phyloP scores from a whole-genome alignment of 768 basidiomycete genomes.

The Boletus pseudo-olivaceus region DNA sequence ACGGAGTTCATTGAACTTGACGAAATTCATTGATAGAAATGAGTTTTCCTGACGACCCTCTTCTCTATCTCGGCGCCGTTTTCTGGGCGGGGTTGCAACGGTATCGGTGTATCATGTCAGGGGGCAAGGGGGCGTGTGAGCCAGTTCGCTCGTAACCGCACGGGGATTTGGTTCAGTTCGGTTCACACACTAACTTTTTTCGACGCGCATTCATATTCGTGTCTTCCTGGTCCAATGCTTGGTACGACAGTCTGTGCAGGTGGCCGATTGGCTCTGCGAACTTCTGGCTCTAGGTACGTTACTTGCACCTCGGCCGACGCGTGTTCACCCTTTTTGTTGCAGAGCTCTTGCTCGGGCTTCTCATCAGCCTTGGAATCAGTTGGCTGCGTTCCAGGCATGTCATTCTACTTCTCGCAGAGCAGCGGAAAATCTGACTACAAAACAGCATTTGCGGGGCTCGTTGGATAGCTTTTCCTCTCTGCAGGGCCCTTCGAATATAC shows the following conservation, averaged over 20 bases:
- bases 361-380: slow-evolving; percentile 8
- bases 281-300: slow-evolving; percentile 21
- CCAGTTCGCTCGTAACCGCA: slow-evolving; percentile 9
- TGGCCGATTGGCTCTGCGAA: slow-evolving; percentile 23
- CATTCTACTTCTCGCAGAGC: background rate
- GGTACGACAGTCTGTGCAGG: slow-evolving; percentile 18
- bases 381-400: slow-evolving; percentile 21
- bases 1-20: slow-evolving; percentile 68
- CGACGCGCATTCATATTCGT: background rate
- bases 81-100: background rate
- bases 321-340: slow-evolving; percentile 11
- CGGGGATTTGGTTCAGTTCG: slow-evolving; percentile 13
- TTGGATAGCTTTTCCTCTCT: background rate
- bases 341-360: slow-evolving; percentile 15
- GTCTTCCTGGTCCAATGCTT: slow-evolving; percentile 16
- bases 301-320: background rate
- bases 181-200: slow-evolving; percentile 3
- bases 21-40: slow-evolving; percentile 50
- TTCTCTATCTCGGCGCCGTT: background rate
- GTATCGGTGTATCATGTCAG: slow-evolving; percentile 22
- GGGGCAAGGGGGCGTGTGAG: slow-evolving; percentile 13
- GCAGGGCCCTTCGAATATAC: slow-evolving; percentile 16
- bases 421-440: slow-evolving; percentile 1
- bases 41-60: slow-evolving; percentile 50
- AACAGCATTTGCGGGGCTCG: slow-evolving; percentile 5